Base-by-base conservation (phyloP, 176 grass and related monocot species). In the Saccharum spontaneum region DNA sequence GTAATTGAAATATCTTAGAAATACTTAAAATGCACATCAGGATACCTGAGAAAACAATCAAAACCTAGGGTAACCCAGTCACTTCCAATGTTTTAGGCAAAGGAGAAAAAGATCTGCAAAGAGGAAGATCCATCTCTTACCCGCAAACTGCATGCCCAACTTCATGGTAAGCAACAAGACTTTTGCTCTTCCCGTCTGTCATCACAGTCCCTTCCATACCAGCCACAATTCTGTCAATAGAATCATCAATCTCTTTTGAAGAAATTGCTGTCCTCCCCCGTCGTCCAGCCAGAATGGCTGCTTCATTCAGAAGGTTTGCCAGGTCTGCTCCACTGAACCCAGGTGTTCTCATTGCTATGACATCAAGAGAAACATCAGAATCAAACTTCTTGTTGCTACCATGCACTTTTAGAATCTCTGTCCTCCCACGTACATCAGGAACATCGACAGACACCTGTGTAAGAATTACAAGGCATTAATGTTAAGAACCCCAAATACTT, bases 151-250 rank as follows among this genome's bases (percentile, higher is more conserved):
- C 97, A 88, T 99, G 97, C 41, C 97, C 97, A 77, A 99, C 97
- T 92, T 99, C 97, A 84, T 99, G 97, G 92, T 99, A 99, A 68
- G 97, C 97, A 76, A 99, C 97, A 43, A 99, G 88, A 52, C 97
- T 99, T 87, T 96, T 99, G 90, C 94, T 94, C 88, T 99, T 99
- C 48, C 97, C 97, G 83, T 99, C 97, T 28, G 91, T 99, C 97
- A 99, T 99, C 76, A 94, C 91, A 68, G 97, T 96, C 82, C 97
- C 97, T 87, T 99, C 97, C 97, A 99, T 99, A 63, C 97, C 97
- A 84, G 97, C 97, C 22, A 99, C 97, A 82, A 99, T 99, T 76
- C 97, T 96, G 87, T 99, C 97, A 65, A 99, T 99, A 17, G 97
- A 99, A 92, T 99, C 97, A 77, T 99, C 97, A 57, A 99, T 84